Percentiles rank a stretch among this genome's conserved stretches.
These are phyloP conservation scores for Populus ilicifolia DNA, from an alignment of 345 rosid species.

Conservation along the genomic window DNA sequence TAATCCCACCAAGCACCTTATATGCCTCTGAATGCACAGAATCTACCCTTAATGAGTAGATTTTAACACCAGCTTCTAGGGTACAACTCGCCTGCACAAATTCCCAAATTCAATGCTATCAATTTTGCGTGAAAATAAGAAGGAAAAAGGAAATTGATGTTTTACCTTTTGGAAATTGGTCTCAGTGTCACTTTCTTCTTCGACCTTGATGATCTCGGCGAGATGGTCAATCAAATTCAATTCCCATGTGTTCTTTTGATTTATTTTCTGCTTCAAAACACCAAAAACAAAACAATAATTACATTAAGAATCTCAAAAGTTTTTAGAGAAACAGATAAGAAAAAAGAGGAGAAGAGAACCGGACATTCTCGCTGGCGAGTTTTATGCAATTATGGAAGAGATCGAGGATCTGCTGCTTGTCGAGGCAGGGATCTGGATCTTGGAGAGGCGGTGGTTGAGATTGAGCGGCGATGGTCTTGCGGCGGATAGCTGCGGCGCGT, in stretches of 20 bases:
- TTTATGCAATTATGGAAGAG: constrained; percentile 87
- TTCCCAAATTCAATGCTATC: background rate
- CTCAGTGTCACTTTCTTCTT: constrained; percentile 74
- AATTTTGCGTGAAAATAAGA: background rate
- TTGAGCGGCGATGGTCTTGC: constrained; percentile 41
- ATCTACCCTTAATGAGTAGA: constrained; percentile 86
- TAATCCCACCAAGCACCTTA: constrained; percentile 93
- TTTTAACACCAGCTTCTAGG: constrained; percentile 94
- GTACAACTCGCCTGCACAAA: constrained; percentile 82
- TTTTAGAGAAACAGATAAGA: background rate
- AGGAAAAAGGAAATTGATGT: background rate
- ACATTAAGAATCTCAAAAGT: background rate
- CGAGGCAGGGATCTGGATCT: constrained; percentile 56
- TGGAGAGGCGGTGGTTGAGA: constrained; percentile 21
- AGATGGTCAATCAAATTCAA: constrained; percentile 40
- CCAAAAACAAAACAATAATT: background rate
- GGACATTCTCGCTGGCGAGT: constrained; percentile 88
- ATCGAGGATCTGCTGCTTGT: constrained; percentile 74
- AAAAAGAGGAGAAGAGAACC: constrained; percentile 2
- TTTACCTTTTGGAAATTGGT: constrained; percentile 90
- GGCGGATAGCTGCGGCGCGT: constrained; percentile 78
- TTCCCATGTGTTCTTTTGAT: constrained; percentile 25
- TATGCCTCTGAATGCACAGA: constrained; percentile 92
- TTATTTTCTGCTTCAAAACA: constrained; percentile 17
- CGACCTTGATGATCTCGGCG: constrained; percentile 76